Conservation (phyloP, 495 filamentous ascomycete species). For the Astrocystis sublimbata region DNA sequence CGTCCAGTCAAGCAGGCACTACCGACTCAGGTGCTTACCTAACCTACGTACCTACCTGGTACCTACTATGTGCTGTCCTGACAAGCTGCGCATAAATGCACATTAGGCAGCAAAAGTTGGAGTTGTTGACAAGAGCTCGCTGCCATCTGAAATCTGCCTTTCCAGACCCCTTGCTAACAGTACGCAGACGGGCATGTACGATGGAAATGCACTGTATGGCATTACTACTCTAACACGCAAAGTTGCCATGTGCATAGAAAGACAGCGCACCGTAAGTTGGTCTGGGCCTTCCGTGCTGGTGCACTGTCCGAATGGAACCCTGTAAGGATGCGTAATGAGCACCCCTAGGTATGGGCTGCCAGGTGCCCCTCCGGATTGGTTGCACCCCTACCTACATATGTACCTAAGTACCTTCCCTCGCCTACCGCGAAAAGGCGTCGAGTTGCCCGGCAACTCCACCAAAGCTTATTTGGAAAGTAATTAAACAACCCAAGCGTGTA, state of each 20-base stretch:
- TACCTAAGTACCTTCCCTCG: no score
- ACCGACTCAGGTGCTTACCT: no score
- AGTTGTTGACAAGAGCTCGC: neutral
- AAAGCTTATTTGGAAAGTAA: neutral
- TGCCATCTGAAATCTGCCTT: neutral
- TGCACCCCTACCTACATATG: neutral
- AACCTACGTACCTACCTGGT: neutral
- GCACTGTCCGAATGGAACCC: no score
- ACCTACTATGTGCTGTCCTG: neutral
- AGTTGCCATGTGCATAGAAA: no score
- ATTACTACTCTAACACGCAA: no score
- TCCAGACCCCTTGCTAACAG: neutral
- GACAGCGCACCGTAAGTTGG: no score
- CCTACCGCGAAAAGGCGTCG: no score
- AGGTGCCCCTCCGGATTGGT: constrained; percentile 9
- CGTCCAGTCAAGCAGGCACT: no score
- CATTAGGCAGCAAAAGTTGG: constrained; percentile 12
- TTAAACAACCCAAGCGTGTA: constrained; percentile 10
- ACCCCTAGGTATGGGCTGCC: neutral
- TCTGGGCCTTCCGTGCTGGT: no score
- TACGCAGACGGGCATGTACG: no score
- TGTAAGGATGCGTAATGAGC: neutral
- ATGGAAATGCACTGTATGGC: no score
- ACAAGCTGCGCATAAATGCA: neutral
- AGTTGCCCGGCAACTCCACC: constrained; percentile 19